Base-by-base conservation (phyloP, 2,329 filamentous ascomycete species). In the Diaporthe ampelina region DNA sequence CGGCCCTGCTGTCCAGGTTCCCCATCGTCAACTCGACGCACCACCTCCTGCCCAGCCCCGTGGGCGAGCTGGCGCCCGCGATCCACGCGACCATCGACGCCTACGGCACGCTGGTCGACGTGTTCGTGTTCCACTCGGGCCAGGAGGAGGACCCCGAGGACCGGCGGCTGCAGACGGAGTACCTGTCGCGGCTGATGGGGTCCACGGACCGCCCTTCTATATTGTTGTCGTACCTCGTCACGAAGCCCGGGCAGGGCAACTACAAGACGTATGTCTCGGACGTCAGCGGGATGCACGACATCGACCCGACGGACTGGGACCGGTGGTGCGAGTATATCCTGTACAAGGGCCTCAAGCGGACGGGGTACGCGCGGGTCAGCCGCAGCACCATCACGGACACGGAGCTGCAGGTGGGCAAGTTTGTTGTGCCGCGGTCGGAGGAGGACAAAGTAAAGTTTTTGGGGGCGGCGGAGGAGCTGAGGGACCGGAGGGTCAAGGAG, bases 241-340 rank as follows among this genome's bases (percentile, higher is more conserved):
- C 94, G 29, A 94, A 94, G 83, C 97, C 97, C 0, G 88, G 93
- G 8, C 87, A 98, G 85, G 97, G 97, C 76, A 99, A 99, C 82
- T 99, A 99, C 86, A 96, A 98, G 82, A 98, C 92, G 0, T 98
- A 97, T 79, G 97, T 98, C 32, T 94, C 94, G 73, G 89, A 95
- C 70, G 86, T 87, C 74, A 97, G 94, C 74, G 94, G 95, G 13
- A 99, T 99, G 97, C 92, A 94, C 80, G 97, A 99, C 80, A 97
- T 99, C 67, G 97, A 99, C 80, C 90, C 92, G 0, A 92, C 88
- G 4, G 97, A 99, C 82, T 98, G 95, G 95, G 97, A 99, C 83
- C 89, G 97, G 72, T 99, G 97, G 97, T 99, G 97, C 86, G 96
- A 99, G 86, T 99, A 99, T 84, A 98, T 99, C 77, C 86, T 99